Evolutionary conservation across 352 stramenopile species (phyloP).

Genomic region (Phytophthora syringae): DNA sequence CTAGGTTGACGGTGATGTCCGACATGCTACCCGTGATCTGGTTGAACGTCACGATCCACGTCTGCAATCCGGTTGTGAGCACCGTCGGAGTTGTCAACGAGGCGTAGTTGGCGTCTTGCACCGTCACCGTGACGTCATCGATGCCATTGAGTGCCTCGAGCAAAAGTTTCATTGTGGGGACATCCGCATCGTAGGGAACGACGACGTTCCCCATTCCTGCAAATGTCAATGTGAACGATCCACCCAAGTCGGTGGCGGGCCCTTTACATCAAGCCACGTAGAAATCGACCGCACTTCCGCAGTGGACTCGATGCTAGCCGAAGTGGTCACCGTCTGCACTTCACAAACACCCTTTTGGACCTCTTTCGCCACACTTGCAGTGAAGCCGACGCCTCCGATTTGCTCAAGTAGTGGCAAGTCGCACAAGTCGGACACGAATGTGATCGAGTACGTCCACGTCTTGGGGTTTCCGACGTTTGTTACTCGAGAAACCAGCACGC

Average conservation of each 20-base stretch:
- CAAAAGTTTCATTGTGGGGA: constrained; percentile 53
- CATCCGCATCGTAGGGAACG: constrained; percentile 47
- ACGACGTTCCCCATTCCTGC: constrained; percentile 51
- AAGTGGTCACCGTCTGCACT: constrained; percentile 94
- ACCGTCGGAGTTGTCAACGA: neutral
- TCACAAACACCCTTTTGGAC: constrained; percentile 92
- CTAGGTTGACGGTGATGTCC: constrained; percentile 74
- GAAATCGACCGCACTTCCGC: constrained; percentile 90
- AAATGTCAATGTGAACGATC: constrained; percentile 76
- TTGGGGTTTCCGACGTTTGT: constrained; percentile 20
- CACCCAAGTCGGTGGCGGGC: constrained; percentile 43
- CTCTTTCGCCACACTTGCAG: constrained; percentile 46
- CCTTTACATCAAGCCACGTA: constrained; percentile 68
- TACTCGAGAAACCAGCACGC: constrained; percentile 78
- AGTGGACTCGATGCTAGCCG: constrained; percentile 89
- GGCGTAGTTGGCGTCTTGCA: constrained; percentile 59
- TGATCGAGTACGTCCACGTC: constrained; percentile 83
- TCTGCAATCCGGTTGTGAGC: constrained; percentile 49
- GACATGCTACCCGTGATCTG: constrained; percentile 92
- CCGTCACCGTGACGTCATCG: constrained; percentile 72
- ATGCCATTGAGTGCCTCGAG: constrained; percentile 82
- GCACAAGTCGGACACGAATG: constrained; percentile 89
- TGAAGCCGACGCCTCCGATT: constrained; percentile 52
- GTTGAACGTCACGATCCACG: constrained; percentile 92
- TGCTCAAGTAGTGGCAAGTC: constrained; percentile 77